Base-by-base conservation (phyloP, 108 stramenopile species). In the Stephanodiscus triporus region DNA sequence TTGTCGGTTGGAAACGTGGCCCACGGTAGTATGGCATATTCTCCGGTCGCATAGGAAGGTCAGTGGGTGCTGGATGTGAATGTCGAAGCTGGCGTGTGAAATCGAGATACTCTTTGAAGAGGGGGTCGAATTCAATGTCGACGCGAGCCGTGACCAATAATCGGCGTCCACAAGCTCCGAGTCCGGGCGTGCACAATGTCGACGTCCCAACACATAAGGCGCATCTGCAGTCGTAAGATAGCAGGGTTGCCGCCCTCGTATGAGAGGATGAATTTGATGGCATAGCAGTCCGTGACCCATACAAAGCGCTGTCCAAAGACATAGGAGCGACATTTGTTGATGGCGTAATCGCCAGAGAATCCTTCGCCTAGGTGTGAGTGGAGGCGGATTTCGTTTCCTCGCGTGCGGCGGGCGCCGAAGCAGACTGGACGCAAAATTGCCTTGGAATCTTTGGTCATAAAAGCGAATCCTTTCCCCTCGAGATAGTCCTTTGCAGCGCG, bases 31-130 rank as follows among this genome's bases (percentile, higher is more conserved):
- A 19, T 3, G 54, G 54, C 23, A 55, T 55, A 24, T 55, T 55
- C 10, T 24, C 54, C 17, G 73, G 63, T 1, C 10, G 22, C 63
- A 73, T 73, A 27, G 47, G 38, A n/a, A 50, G 17, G 23, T 55
- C 23, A 11, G 26, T 63, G 10, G 47, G 27, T 4, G 73, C 2
- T 36, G 73, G 73, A 42, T 55, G 49, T 8, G n/a, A 4, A 6
- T 38, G 27, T 0, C 37, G 24, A 13, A 53, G 9, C 0, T 0
- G 1, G 9, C 0, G 17, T 1, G 23, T n/a, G 1, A 5, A 9
- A 4, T 51, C 17, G 36, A 55, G 2, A 24, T 72, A n/a, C 53
- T 2, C 60, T 19, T 13, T 20, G 23, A 55, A 20, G 3, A 55
- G 54, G 6, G 54, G 54, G 24, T 55, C 54, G 19, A 49, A 49